These are phyloP conservation scores for Viridothelium virens DNA, from an alignment of 495 filamentous ascomycete genomes.

Conservation along the genomic window DNA sequence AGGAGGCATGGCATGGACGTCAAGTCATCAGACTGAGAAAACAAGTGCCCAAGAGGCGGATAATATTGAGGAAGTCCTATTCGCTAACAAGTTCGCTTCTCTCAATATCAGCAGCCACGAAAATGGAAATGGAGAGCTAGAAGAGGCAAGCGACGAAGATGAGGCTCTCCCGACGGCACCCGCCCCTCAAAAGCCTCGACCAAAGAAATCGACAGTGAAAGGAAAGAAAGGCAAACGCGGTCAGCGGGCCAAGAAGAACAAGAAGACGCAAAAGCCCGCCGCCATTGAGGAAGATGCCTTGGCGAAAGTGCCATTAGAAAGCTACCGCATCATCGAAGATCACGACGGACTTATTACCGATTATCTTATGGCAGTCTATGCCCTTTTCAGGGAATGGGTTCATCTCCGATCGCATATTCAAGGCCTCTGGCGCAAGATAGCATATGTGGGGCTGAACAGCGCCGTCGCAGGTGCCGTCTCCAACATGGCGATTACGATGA, in stretches of 20 bases:
- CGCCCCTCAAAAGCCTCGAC: conserved; percentile 14
- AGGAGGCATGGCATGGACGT: conserved; percentile 29
- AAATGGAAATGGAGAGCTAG: conserved; percentile 16
- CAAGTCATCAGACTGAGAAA: conserved; percentile 13
- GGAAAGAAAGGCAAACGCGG: conserved; percentile 37
- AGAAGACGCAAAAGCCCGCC: conserved; percentile 14
- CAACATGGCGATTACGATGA: conserved; percentile 37
- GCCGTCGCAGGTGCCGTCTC: conserved; percentile 41
- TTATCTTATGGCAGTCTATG: conserved; percentile 39
- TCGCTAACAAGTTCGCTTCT: conserved; percentile 32
- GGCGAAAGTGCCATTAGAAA: conserved; percentile 37
- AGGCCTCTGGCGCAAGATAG: conserved; percentile 40
- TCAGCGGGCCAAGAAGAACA: conserved; percentile 27
- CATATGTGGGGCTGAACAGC: conserved; percentile 39
- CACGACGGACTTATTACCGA: conserved; percentile 28
- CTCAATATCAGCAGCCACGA: conserved; percentile 26
- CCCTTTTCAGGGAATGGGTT: conserved; percentile 29
- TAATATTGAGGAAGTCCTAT: conserved; percentile 27
- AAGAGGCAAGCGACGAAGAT: conserved; percentile 3
- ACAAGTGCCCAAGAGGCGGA: conserved; percentile 21
- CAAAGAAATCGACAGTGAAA: conserved; percentile 32
- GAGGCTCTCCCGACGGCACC: conserved; percentile 18
- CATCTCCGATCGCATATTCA: conserved; percentile 36
- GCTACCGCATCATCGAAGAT: conserved; percentile 41
- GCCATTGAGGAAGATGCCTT: conserved; percentile 17